Conservation (phyloP, 2,329 filamentous ascomycete species). For the Sporothrix variecibatus region DNA sequence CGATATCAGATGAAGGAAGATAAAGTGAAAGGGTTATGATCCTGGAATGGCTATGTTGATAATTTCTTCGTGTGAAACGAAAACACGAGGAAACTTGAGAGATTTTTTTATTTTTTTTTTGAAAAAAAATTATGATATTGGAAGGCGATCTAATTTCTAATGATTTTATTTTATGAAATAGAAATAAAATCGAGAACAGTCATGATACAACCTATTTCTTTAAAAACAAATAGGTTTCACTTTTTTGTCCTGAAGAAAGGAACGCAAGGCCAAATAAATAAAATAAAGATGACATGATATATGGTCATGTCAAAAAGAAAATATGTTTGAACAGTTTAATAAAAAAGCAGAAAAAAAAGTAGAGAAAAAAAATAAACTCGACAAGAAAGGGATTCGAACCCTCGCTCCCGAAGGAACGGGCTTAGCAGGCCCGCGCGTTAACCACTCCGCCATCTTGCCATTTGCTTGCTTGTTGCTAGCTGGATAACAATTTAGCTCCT, state of each 20-base stretch:
- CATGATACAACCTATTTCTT: too few relatives aligned
- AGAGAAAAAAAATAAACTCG: neutral
- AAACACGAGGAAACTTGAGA: too few relatives aligned
- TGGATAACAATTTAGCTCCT: neutral
- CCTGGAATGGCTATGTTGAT: neutral
- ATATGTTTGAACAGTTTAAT: too few relatives aligned
- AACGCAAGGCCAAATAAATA: neutral
- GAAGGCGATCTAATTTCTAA: too few relatives aligned
- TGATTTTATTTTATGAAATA: too few relatives aligned
- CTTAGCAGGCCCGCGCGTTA: slow-evolving; percentile 24
- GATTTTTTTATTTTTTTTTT: too few relatives aligned
- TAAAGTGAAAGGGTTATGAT: neutral
- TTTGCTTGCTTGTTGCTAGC: neutral
- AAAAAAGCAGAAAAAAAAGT: neutral
- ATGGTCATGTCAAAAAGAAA: too few relatives aligned
- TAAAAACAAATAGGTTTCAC: too few relatives aligned
- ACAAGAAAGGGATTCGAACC: slow-evolving; percentile 24
- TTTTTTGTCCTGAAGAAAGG: neutral
- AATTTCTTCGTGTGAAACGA: neutral
- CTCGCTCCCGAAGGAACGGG: slow-evolving; percentile 24
- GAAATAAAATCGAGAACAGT: too few relatives aligned
- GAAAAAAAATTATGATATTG: too few relatives aligned
- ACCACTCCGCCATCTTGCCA: slow-evolving; percentile 23
- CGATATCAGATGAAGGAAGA: neutral
- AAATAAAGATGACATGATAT: too few relatives aligned